Evolutionary conservation across 192 early-diverging fungal genomes (phyloP), one percentile per base, ranked within the genome.

Genomic region (Coemansia sp.): DNA sequence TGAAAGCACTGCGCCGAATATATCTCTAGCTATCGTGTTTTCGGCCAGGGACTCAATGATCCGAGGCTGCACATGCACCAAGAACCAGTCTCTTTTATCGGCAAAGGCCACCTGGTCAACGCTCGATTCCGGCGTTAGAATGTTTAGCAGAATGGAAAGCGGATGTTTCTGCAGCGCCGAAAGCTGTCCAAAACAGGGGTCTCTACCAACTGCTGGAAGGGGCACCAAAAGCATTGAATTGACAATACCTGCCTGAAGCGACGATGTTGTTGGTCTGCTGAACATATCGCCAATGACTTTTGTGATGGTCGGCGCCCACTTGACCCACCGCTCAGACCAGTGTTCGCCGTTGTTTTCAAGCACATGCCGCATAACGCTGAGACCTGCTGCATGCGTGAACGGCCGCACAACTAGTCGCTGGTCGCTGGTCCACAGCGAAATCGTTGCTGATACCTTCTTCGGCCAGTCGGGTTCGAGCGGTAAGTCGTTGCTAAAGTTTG

Each of bases 401-500:
- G 57, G 58, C 1, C 66, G 68, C 7, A 43, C 3, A 13, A 45
- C 58, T 34, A 72, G 56, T 13, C 64, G 59, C 12, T 35, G 55
- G 31, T 81, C 70, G 30, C 26, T 43, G 3, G 45, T 40, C 78
- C 72, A 81, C 29, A 75, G 43, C 34, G 51, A 31, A 6, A 75
- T 39, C 16, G 53, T 59, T 0, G 69, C 73, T 5, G 20, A 26
- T 12, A 48, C 63, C 34, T 72, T 75, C 12, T 31, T 65, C 18
- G 30, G 25, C 78, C 78, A 81, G 56, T 81, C 70, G 3, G 62
- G 59, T 59, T 81, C 78, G 6, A 72, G 59, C 4, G 78, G 73
- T 31, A 81, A 40, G 20, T 68, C 66, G 2, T 33, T 30, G 56
- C 59, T 39, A 37, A 81, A 81, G 4, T 29, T 64, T 9, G 78